These are phyloP conservation scores for Vicia sativa DNA, from an alignment of 306 rosid genomes.

Conservation along the genomic window DNA sequence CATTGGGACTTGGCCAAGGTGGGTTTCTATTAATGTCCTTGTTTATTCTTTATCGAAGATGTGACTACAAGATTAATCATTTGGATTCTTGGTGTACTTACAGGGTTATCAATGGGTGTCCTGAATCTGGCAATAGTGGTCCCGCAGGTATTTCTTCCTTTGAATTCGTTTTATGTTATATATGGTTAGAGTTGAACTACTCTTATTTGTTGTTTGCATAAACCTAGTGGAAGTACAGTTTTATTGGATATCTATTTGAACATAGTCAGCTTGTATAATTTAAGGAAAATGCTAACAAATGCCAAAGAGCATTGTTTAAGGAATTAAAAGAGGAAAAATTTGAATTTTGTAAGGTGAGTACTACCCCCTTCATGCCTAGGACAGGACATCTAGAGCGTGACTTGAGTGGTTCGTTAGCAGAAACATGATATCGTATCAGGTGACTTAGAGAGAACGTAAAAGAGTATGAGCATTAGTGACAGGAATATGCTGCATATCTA, in stretches of 20 bases:
- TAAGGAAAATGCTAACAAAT: neutral
- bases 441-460: no score
- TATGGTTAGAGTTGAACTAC: slow-evolving; percentile 6
- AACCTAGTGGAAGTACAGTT: slow-evolving; percentile 9
- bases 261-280: slow-evolving; percentile 4
- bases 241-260: slow-evolving; percentile 27
- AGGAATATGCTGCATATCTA: no score
- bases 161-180: slow-evolving; percentile 20
- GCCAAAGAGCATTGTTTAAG: no score
- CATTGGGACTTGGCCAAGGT: slow-evolving; percentile 98
- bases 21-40: slow-evolving; percentile 33
- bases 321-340: no score
- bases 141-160: slow-evolving; percentile 77
- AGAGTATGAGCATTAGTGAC: no score
- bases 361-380: no score
- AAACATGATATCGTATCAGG: no score
- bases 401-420: no score
- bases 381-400: no score
- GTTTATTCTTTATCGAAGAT: slow-evolving; percentile 31
- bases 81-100: slow-evolving; percentile 46
- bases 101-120: slow-evolving; percentile 96
- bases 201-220: neutral
- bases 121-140: slow-evolving; percentile 87
- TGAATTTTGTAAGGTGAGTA: no score
- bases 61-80: slow-evolving; percentile 38